Percentiles rank a stretch among this genome's conserved stretches.
phyloP scores from a whole-genome alignment of 352 stramenopile species.

The Phytophthora colocasiae region DNA sequence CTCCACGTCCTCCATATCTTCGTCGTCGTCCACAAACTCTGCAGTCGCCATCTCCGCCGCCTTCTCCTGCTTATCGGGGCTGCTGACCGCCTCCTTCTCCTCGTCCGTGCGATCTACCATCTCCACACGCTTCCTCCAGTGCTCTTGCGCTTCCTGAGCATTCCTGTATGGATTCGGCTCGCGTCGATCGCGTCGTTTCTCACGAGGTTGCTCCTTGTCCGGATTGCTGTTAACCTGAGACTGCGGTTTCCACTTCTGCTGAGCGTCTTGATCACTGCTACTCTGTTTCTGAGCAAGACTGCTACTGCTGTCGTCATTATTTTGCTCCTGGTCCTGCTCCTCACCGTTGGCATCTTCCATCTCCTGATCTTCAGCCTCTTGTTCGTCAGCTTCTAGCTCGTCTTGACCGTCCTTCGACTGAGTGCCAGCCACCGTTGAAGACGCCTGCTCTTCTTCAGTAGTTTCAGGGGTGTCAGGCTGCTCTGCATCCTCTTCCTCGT shows the following conservation, averaged over 20 bases:
- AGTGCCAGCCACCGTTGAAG: conserved; percentile 68
- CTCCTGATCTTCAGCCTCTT: conserved; percentile 56
- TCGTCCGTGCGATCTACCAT: conserved; percentile 75
- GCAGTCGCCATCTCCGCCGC: conserved; percentile 54
- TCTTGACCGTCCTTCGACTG: conserved; percentile 88
- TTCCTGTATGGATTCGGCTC: conserved; percentile 96
- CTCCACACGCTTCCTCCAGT: conserved; percentile 97
- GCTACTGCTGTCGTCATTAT: conserved; percentile 64
- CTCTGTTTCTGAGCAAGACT: conserved; percentile 59
- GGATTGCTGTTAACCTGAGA: conserved; percentile 51
- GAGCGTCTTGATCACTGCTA: conserved; percentile 62
- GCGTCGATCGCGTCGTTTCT: conserved; percentile 82
- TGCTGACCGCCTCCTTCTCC: conserved; percentile 45
- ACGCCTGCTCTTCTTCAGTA: conserved; percentile 58
- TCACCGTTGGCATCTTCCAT: conserved; percentile 52
- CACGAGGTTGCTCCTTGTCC: conserved; percentile 56
- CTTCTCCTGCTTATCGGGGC: conserved; percentile 44
- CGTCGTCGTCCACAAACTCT: conserved; percentile 74
- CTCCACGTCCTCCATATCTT: conserved; percentile 70
- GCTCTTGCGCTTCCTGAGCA: conserved; percentile 95
- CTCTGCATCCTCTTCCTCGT: conserved; percentile 69
- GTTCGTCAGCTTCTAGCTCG: conserved; percentile 66
- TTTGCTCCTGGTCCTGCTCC: conserved; percentile 62
- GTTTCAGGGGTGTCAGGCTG: conserved; percentile 55
- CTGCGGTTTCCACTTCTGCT: conserved; percentile 63